Base-by-base conservation (phyloP, 2,329 filamentous ascomycete genomes). In the Rutstroemia sp. region DNA sequence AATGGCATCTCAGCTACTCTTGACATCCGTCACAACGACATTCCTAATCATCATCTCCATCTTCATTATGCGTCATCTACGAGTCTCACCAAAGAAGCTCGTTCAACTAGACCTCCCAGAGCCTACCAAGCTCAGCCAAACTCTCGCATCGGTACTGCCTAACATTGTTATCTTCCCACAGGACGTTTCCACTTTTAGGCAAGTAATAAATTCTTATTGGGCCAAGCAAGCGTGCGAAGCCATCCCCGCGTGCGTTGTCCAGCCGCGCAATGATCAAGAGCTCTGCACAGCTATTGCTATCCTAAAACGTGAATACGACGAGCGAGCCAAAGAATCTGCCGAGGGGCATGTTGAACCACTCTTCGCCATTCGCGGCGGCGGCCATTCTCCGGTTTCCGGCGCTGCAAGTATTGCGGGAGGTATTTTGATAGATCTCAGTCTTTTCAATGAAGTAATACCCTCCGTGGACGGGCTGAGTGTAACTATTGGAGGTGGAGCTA, bases 361-460 rank as follows among this genome's bases (percentile, higher is more conserved):
- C 19, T 67, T 65, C 44, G 62, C 65, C 1, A 56, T 66, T 14
- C 63, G 61, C 30, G 60, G 59, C 41, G 63, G 64, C 16, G 64
- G 63, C 1, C 64, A 67, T 60, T 61, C 58, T 2, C 47, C 56
- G 9, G 60, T 62, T 49, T 71, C 76, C 19, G 75, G 76, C 58
- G 77, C 75, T 37, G 73, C 79, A 1, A 83, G 75, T 61, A 75
- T 78, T 48, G 66, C 74, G 10, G 74, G 70, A 1, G 78, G 78
- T 0, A 70, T 79, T 1, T 65, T 78, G 4, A 75, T 84, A 60
- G 78, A 78, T 10, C 72, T 79, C 7, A 70, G 67, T 25, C 57
- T 59, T 21, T 45, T 68, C 12, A 63, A 65, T 34, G 38, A 63
- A 23, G 54, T 68, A 19, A 58, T 70, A 2, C 57, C 64, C 8